Evolutionary conservation across 208 protist genomes (phyloP).

Genomic region (Herpetomonas muscarum): DNA sequence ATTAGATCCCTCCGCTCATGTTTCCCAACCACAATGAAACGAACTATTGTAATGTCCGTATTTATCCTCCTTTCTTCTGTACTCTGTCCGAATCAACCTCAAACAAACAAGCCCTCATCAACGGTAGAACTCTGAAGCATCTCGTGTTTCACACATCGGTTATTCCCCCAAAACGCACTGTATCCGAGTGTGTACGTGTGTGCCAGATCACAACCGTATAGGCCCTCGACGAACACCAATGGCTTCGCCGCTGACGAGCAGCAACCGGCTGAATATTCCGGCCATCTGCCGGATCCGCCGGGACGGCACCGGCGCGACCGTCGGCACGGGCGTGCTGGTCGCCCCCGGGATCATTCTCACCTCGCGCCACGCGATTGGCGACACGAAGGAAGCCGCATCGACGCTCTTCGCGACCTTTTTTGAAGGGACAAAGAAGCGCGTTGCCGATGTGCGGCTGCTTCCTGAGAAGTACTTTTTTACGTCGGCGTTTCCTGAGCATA

Average conservation of each 20-base stretch:
- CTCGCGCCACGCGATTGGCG: slow-evolving; percentile 26
- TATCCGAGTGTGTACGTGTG: not conserved
- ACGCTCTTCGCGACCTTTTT: slow-evolving; percentile 79
- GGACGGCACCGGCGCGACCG: slow-evolving; percentile 21
- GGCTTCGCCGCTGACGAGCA: slow-evolving; percentile 44
- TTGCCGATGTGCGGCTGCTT: slow-evolving; percentile 58
- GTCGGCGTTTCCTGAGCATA: slow-evolving; percentile 74
- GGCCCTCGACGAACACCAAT: slow-evolving; percentile 14
- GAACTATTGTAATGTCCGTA: not conserved
- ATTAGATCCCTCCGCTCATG: too few relatives aligned
- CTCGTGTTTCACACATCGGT: not conserved
- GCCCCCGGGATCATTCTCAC: slow-evolving; percentile 68
- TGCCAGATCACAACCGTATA: not conserved
- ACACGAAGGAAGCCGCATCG: slow-evolving; percentile 17
- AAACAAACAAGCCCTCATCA: too few relatives aligned
- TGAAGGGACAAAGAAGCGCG: slow-evolving; percentile 83
- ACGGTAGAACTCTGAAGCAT: too few relatives aligned
- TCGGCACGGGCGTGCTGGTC: slow-evolving; percentile 72
- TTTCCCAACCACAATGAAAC: too few relatives aligned
- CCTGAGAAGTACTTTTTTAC: slow-evolving; percentile 75
- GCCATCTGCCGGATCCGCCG: slow-evolving; percentile 80
- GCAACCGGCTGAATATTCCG: slow-evolving; percentile 81
- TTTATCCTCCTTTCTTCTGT: not conserved
- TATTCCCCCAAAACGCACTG: not conserved
- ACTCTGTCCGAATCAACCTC: not conserved